Conservation (phyloP, 192 early-diverging fungal genomes). For the Mortierella hygrophila region DNA sequence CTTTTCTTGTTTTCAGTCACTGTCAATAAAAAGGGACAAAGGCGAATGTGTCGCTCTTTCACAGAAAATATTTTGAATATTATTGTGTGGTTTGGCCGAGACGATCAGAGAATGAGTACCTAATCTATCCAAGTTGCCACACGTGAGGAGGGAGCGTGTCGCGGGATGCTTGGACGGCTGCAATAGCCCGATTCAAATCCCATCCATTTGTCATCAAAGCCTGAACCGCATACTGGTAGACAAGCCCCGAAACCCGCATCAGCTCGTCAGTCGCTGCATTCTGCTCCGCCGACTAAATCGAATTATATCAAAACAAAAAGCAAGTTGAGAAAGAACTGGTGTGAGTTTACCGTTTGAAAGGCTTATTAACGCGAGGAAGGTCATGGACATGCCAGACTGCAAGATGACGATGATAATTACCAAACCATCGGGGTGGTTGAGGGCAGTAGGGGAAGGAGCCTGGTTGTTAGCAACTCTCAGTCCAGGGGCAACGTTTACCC, state of each 20-base stretch:
- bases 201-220: slow-evolving; percentile 25
- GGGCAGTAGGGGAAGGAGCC: neutral
- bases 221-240: slow-evolving; percentile 31
- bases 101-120: neutral
- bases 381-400: neutral
- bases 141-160: slow-evolving; percentile 6
- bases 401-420: neutral
- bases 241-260: slow-evolving; percentile 26
- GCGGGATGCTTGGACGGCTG: slow-evolving; percentile 9
- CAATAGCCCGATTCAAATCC: slow-evolving; percentile 23
- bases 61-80: slow-evolving; percentile 7
- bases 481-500: neutral
- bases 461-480: slow-evolving; percentile 3
- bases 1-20: neutral
- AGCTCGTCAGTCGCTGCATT: slow-evolving; percentile 32
- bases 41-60: neutral
- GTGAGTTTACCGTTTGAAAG: neutral
- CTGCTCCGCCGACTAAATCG: slow-evolving; percentile 36
- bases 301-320: neutral
- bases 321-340: neutral
- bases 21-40: slow-evolving; percentile 6
- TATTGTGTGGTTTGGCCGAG: neutral
- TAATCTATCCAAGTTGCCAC: slow-evolving; percentile 7
- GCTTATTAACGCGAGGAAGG: neutral
- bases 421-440: neutral